Conservation (phyloP, 2,329 filamentous ascomycete genomes). For the Daldinia eschscholtzii region DNA sequence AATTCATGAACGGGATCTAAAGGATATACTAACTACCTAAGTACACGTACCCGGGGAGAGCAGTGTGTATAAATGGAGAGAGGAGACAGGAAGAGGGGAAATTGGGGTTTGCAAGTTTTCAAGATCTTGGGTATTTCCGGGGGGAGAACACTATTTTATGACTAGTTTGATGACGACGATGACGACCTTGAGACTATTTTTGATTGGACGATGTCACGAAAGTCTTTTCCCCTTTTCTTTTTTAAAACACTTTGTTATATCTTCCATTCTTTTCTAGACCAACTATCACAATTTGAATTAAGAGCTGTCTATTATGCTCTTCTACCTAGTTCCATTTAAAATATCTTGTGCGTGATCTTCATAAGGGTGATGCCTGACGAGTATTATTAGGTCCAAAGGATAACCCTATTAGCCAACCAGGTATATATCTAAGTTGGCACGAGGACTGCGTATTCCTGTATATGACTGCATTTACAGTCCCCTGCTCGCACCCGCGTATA, state of each 20-base stretch:
- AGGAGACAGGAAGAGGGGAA: conserved; percentile 6
- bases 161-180: conserved; percentile 35
- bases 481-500: neutral
- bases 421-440: neutral
- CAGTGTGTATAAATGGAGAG: conserved; percentile 31
- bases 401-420: too few species aligned
- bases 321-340: neutral
- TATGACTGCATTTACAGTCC: neutral
- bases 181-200: conserved; percentile 32
- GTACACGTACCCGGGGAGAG: conserved; percentile 19
- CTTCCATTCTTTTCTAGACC: conserved; percentile 2
- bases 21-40: conserved; percentile 1
- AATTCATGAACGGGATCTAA: conserved; percentile 31
- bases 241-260: conserved; percentile 8
- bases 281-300: neutral
- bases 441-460: neutral
- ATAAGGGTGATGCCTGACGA: neutral
- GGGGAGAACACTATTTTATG: conserved; percentile 1
- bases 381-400: neutral
- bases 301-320: neutral
- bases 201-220: conserved; percentile 40
- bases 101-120: conserved; percentile 18
- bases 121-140: conserved; percentile 22
- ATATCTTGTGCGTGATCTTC: neutral
- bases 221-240: conserved; percentile 12